These are phyloP conservation scores for Rhizopus sp. DNA, from an alignment of 371 early-diverging fungal species.

Conservation along the genomic window DNA sequence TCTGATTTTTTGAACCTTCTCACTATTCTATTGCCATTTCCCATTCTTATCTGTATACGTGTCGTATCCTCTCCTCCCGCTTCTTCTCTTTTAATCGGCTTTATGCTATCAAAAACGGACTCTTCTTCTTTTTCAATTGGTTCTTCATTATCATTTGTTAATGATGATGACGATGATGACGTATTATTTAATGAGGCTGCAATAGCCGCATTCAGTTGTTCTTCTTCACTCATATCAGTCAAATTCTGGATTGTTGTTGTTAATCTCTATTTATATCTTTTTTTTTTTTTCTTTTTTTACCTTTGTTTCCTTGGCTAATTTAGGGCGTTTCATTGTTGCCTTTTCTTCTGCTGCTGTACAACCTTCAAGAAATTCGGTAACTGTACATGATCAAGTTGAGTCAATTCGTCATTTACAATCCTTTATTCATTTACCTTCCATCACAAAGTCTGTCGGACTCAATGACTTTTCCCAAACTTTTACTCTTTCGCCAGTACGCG, in stretches of 20 bases:
- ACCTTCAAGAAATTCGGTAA: slow-evolving; percentile 54
- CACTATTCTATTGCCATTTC: slow-evolving; percentile 68
- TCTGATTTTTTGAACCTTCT: slow-evolving; percentile 67
- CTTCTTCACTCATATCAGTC: slow-evolving; percentile 88
- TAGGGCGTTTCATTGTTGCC: slow-evolving; percentile 27
- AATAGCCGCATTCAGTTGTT: slow-evolving; percentile 83
- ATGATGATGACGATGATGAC: slow-evolving; percentile 6
- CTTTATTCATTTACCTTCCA: slow-evolving; percentile 55
- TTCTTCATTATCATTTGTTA: slow-evolving; percentile 19
- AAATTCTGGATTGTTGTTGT: slow-evolving; percentile 23
- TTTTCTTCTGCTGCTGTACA: slow-evolving; percentile 19
- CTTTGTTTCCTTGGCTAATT: slow-evolving; percentile 25
- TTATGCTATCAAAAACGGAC: slow-evolving; percentile 49
- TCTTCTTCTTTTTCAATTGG: slow-evolving; percentile 25
- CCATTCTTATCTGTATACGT: slow-evolving; percentile 70
- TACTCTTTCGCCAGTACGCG: slow-evolving; percentile 77
- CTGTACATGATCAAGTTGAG: slow-evolving; percentile 3
- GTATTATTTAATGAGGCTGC: slow-evolving; percentile 63
- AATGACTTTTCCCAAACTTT: slow-evolving; percentile 63
- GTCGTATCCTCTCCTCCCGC: slow-evolving; percentile 59
- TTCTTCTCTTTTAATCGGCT: slow-evolving; percentile 50
- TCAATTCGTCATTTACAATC: background rate
- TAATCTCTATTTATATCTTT: background rate
- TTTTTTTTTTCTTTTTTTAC: background rate
- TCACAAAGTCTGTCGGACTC: slow-evolving; percentile 63